These are phyloP conservation scores for Inosperma sp. DNA, from an alignment of 768 basidiomycete species.

Conservation along the genomic window DNA sequence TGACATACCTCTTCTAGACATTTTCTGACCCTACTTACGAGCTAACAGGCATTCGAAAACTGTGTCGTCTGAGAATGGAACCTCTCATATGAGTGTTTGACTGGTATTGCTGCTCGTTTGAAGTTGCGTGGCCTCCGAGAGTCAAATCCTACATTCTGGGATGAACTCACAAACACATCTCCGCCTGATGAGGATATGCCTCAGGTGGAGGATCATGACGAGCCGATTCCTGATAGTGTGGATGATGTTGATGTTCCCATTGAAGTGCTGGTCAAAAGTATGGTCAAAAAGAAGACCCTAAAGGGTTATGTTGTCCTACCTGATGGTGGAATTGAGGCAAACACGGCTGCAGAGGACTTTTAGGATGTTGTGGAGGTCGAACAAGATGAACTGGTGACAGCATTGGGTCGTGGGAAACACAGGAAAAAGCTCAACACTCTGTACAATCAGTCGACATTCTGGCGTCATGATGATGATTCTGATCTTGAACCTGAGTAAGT, in stretches of 20 bases:
- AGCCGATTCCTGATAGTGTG: no score
- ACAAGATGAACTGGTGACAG: not conserved
- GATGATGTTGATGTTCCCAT: no score
- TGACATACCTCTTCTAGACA: not conserved
- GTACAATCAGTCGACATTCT: not conserved
- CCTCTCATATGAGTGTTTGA: slow-evolving; percentile 22
- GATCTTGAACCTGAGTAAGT: not conserved
- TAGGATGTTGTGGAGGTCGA: no score
- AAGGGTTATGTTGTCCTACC: no score
- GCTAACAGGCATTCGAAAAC: slow-evolving; percentile 20
- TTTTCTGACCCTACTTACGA: no score
- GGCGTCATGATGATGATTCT: not conserved
- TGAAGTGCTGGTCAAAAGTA: no score
- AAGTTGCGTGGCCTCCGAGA: slow-evolving; percentile 9
- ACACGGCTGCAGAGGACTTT: no score
- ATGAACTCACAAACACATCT: slow-evolving; percentile 15
- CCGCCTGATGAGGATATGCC: no score
- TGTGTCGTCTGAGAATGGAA: slow-evolving; percentile 20
- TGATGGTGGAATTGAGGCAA: no score
- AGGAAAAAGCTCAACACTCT: not conserved
- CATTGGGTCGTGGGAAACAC: not conserved
- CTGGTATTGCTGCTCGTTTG: slow-evolving; percentile 14
- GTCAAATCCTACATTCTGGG: slow-evolving; percentile 16
- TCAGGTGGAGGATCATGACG: no score
- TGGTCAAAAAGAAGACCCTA: not conserved